Percentiles rank a stretch among this genome's conserved stretches.
phyloP scores from a whole-genome alignment of 1,139 yeast genomes.

The Blastobotrys proliferans region DNA sequence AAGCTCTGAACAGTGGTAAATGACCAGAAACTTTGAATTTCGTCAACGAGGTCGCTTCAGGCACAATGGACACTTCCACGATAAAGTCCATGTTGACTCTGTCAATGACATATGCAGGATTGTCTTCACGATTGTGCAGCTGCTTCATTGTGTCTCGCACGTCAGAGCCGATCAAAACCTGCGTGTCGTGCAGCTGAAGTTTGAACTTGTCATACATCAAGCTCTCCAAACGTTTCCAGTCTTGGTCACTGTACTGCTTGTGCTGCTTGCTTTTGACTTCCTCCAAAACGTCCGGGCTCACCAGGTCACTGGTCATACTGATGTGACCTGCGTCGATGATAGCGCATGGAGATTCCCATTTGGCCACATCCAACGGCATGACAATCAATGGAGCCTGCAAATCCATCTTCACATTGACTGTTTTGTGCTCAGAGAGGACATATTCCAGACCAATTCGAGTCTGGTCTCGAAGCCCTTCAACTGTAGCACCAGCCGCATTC shows the following conservation, averaged over 20 bases:
- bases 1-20: conserved; percentile 68
- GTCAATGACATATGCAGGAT: conserved; percentile 62
- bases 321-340: conserved; percentile 96
- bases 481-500: conserved; percentile 93
- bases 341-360: conserved; percentile 83
- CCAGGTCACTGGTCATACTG: conserved; percentile 75
- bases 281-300: conserved; percentile 63
- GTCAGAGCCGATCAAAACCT: conserved; percentile 79
- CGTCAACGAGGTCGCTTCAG: conserved; percentile 72
- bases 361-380: conserved; percentile 77
- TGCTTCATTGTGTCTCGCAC: conserved; percentile 66
- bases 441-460: conserved; percentile 91
- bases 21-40: conserved; percentile 71
- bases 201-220: conserved; percentile 88
- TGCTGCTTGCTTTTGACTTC: conserved; percentile 64
- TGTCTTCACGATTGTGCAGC: conserved; percentile 32
- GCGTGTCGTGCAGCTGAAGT: conserved; percentile 77
- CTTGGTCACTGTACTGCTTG: conserved; percentile 63
- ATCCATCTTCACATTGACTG: conserved; percentile 78
- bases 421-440: conserved; percentile 90
- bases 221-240: conserved; percentile 66
- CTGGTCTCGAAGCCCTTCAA: conserved; percentile 84
- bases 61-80: conserved; percentile 78
- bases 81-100: conserved; percentile 68
- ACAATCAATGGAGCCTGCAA: conserved; percentile 90